A percentile compares a stretch with the other conserved stretches of the same genome.
Conservation (phyloP, 352 stramenopile species). For the Phytophthora sansomeana region DNA sequence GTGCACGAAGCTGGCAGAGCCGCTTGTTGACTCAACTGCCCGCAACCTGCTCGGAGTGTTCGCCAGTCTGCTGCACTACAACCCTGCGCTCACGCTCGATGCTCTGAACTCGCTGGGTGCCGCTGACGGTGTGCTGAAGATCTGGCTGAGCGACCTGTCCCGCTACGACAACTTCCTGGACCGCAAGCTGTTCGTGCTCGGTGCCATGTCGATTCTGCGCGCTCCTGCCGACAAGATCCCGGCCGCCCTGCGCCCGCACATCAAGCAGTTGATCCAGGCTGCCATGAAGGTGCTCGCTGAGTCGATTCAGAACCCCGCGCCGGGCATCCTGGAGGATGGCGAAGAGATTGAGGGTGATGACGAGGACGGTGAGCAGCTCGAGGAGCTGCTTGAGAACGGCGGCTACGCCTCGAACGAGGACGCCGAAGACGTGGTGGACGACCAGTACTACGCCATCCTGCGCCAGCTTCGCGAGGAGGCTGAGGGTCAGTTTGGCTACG, state of each 20-base stretch:
- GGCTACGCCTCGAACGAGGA: slow-evolving; percentile 91
- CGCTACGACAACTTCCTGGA: slow-evolving; percentile 87
- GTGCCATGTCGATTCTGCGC: slow-evolving; percentile 92
- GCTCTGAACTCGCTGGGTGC: slow-evolving; percentile 90
- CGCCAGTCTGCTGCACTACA: slow-evolving; percentile 94
- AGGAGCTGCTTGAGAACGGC: slow-evolving; percentile 91
- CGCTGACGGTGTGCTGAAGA: slow-evolving; percentile 90
- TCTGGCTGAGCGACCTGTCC: slow-evolving; percentile 92
- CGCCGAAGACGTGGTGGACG: slow-evolving; percentile 94
- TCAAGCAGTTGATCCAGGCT: slow-evolving; percentile 88
- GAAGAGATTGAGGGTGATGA: slow-evolving; percentile 68
- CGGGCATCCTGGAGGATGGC: slow-evolving; percentile 68
- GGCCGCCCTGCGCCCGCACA: slow-evolving; percentile 86
- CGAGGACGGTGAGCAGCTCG: slow-evolving; percentile 69
- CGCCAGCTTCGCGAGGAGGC: slow-evolving; percentile 93
- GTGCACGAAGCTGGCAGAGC: slow-evolving; percentile 63
- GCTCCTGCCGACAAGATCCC: slow-evolving; percentile 85
- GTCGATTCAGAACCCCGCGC: slow-evolving; percentile 64
- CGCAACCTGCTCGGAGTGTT: slow-evolving; percentile 92
- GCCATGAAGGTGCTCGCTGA: slow-evolving; percentile 88
- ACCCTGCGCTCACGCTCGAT: slow-evolving; percentile 89
- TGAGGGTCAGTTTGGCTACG: slow-evolving; percentile 67
- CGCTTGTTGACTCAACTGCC: slow-evolving; percentile 74
- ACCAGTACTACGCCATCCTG: slow-evolving; percentile 95
- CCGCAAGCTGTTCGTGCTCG: slow-evolving; percentile 94